Conservation (phyloP, 192 early-diverging fungal species). For the Chytriomyces sp. region DNA sequence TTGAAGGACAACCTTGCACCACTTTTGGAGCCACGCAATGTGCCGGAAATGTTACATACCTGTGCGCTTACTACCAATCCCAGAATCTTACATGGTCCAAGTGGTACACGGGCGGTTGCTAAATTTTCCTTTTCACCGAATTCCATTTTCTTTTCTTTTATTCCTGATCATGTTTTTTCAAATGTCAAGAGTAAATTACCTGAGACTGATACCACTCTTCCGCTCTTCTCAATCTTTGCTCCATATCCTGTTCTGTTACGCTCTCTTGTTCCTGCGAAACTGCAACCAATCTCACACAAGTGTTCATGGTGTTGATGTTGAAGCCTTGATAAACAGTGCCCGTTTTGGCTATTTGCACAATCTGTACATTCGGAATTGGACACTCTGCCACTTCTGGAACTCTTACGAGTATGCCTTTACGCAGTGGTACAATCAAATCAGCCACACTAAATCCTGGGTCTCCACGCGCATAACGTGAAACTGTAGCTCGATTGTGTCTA, state of each 20-base stretch:
- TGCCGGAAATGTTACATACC: neutral
- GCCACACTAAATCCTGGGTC: slow-evolving; percentile 23
- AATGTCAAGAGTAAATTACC: slow-evolving; percentile 11
- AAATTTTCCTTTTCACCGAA: too few species aligned
- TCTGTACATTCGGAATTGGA: slow-evolving; percentile 26
- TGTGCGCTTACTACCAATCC: neutral
- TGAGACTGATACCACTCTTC: slow-evolving; percentile 34
- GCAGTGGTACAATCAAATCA: slow-evolving; percentile 45
- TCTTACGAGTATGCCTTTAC: slow-evolving; percentile 21
- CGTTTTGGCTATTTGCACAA: slow-evolving; percentile 33
- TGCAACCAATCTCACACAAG: slow-evolving; percentile 37
- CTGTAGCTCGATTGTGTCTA: slow-evolving; percentile 21
- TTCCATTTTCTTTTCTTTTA: too few species aligned
- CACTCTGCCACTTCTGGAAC: slow-evolving; percentile 34
- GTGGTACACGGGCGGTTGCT: neutral
- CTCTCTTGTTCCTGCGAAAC: slow-evolving; percentile 3
- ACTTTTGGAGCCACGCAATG: neutral
- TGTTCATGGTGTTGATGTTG: slow-evolving; percentile 44
- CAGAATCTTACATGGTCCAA: neutral
- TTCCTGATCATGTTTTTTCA: neutral
- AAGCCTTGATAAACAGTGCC: slow-evolving; percentile 41
- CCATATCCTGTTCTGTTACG: slow-evolving; percentile 19
- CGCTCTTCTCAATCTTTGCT: slow-evolving; percentile 19
- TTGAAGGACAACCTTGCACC: neutral
- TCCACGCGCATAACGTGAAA: slow-evolving; percentile 9